Conservation (phyloP, 2,329 filamentous ascomycete genomes). For the Huntiella omanensis region DNA sequence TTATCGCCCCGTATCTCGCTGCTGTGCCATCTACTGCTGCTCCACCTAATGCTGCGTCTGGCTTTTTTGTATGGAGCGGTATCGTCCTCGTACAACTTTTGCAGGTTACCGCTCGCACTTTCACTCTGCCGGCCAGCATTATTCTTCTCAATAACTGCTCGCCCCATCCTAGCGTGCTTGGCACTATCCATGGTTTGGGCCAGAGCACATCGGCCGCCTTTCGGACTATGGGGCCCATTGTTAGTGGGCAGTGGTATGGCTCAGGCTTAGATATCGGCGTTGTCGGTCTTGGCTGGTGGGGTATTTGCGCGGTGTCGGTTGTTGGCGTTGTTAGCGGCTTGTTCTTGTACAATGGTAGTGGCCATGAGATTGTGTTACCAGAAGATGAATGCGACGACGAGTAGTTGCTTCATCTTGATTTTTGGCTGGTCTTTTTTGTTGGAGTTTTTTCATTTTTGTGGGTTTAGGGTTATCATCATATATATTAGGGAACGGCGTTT, state of each 20-base stretch:
- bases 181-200: slow-evolving; percentile 36
- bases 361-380: slow-evolving; percentile 38
- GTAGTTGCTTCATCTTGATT: background rate
- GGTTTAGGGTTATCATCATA: background rate
- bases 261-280: slow-evolving; percentile 25
- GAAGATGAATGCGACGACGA: slow-evolving; percentile 22
- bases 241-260: slow-evolving; percentile 31
- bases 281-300: slow-evolving; percentile 31
- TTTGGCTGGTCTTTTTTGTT: background rate
- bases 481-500: background rate
- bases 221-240: slow-evolving; percentile 30
- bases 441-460: background rate
- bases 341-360: slow-evolving; percentile 44
- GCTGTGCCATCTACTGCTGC: slow-evolving; percentile 34
- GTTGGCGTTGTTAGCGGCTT: slow-evolving; percentile 39
- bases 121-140: slow-evolving; percentile 39
- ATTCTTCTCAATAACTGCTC: slow-evolving; percentile 43
- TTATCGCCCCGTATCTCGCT: slow-evolving; percentile 47
- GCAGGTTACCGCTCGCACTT: slow-evolving; percentile 56
- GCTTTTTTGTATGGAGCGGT: slow-evolving; percentile 36
- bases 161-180: slow-evolving; percentile 37
- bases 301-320: slow-evolving; percentile 29
- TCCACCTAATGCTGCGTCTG: slow-evolving; percentile 24
- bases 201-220: slow-evolving; percentile 31
- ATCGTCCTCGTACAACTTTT: slow-evolving; percentile 44